A percentile compares a stretch with the other conserved stretches of the same genome.
phyloP scores from a whole-genome alignment of 306 rosid genomes.

The Fagus sylvatica region DNA sequence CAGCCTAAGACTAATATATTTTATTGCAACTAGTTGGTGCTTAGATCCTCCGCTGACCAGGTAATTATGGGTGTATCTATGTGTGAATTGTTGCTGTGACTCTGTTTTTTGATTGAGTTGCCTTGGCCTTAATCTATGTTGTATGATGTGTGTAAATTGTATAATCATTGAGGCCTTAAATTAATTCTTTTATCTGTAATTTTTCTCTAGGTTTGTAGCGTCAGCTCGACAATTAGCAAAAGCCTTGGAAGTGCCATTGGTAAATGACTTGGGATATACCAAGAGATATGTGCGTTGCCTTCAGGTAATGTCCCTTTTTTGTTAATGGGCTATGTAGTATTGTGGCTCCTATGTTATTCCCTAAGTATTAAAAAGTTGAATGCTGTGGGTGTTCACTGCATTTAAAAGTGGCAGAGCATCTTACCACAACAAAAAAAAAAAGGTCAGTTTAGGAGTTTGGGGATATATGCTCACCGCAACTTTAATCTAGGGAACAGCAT shows the following conservation, averaged over 20 bases:
- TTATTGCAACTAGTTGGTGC: no score
- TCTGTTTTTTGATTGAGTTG: background rate
- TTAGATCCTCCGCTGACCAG: no score
- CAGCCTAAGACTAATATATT: no score
- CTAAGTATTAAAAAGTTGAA: background rate
- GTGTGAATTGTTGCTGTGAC: background rate
- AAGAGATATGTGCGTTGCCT: slow-evolving; percentile 98
- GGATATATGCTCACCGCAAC: background rate
- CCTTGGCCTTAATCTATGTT: background rate
- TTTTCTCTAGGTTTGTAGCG: slow-evolving; percentile 74
- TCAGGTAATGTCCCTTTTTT: slow-evolving; percentile 60
- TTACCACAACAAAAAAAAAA: background rate
- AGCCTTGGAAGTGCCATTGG: slow-evolving; percentile 98
- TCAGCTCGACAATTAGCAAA: slow-evolving; percentile 95
- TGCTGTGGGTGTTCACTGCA: background rate
- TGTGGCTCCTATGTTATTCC: background rate
- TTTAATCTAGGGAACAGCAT: background rate
- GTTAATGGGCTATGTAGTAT: background rate
- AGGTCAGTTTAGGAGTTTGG: background rate
- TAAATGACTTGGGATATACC: slow-evolving; percentile 98
- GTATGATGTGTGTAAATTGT: background rate
- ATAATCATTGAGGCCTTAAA: background rate
- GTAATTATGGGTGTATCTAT: background rate
- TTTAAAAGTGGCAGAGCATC: background rate
- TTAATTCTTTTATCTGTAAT: background rate